Base-by-base conservation (phyloP, 495 filamentous ascomycete species). In the Penicillium salamii region DNA sequence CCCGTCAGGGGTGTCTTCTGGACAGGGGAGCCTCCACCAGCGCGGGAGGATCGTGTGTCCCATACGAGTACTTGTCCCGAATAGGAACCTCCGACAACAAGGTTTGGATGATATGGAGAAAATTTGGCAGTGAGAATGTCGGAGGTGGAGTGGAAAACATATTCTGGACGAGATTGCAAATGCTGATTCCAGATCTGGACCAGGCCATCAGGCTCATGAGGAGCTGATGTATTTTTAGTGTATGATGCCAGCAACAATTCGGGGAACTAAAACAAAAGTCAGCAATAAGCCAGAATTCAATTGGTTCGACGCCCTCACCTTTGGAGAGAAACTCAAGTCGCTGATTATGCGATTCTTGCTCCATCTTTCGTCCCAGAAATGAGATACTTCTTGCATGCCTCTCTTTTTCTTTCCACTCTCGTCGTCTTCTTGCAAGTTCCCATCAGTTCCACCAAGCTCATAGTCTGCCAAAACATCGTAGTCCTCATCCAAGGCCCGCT, bases 161-260 rank as follows among this genome's bases (percentile, higher is more conserved):
- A 97, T 76, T 99, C 93, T 1, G 93, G 89, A 35, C 93, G 86
- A 54, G 89, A 88, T 48, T 90, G 91, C 44, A 97, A 80, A 59
- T 97, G 91, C 66, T 90, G 78, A 67, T 97, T 99, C 93, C 93
- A 99, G 33, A 99, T 83, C 63, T 97, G 91, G 21, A 99, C 83
- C 29, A 99, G 80, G 40, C 93, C 93, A 58, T 92, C 89, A 11
- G 93, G 93, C 50, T 97, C 92, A 68, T 97, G 90, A 23, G 95
- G 95, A 6, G 93, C 90, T 24, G 90, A 87, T 5, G 90, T 88
- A 60, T 96, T 96, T 67, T 97, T 97, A 46, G 95, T 97, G 65
- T 99, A 97, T 12, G 92, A 85, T 20, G 93, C 91, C 14, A 97
- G 79, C 21, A 97, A 77, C 17, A 99, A 82, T 69, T 99, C 95